Evolutionary conservation across 2,329 filamentous ascomycete species (phyloP).

Genomic region (Ceratocystiopsis brevicomis): DNA sequence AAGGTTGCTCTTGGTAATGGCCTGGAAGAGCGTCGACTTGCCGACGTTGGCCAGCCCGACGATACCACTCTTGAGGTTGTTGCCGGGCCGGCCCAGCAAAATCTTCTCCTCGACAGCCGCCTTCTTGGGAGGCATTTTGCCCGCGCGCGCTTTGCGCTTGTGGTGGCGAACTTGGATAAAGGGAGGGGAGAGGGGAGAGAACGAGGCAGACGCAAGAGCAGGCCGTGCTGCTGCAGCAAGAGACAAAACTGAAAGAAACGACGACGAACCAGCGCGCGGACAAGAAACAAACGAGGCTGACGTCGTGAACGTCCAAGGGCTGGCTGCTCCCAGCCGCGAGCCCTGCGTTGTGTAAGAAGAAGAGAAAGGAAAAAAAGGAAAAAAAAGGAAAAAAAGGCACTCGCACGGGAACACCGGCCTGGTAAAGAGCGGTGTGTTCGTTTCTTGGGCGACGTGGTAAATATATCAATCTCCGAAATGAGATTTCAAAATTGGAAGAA

Average conservation of each 20-base stretch:
- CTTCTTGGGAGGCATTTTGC: conserved; percentile 91
- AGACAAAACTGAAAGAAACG: conserved; percentile 32
- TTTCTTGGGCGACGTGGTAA: too few relatives aligned
- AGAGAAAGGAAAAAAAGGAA: not conserved
- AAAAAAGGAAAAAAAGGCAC: not conserved
- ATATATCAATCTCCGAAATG: too few relatives aligned
- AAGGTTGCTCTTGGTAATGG: conserved; percentile 91
- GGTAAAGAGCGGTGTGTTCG: too few relatives aligned
- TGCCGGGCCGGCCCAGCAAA: conserved; percentile 84
- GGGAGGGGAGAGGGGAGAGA: not conserved
- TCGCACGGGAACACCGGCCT: too few relatives aligned
- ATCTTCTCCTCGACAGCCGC: conserved; percentile 82
- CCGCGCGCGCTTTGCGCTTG: conserved; percentile 36
- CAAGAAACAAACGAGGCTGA: conserved; percentile 19
- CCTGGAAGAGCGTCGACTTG: conserved; percentile 98
- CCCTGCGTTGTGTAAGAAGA: conserved; percentile 3
- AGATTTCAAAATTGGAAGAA: too few relatives aligned
- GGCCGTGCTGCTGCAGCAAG: not conserved
- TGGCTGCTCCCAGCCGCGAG: conserved; percentile 7
- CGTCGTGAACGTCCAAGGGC: conserved; percentile 18
- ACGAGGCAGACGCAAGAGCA: not conserved
- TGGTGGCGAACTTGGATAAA: not conserved
- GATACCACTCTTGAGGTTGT: conserved; percentile 98
- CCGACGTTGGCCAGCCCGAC: conserved; percentile 98
- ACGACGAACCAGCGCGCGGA: conserved; percentile 8